phyloP scores from a whole-genome alignment of 2,329 filamentous ascomycete genomes.

The Achaetomium macrosporum region DNA sequence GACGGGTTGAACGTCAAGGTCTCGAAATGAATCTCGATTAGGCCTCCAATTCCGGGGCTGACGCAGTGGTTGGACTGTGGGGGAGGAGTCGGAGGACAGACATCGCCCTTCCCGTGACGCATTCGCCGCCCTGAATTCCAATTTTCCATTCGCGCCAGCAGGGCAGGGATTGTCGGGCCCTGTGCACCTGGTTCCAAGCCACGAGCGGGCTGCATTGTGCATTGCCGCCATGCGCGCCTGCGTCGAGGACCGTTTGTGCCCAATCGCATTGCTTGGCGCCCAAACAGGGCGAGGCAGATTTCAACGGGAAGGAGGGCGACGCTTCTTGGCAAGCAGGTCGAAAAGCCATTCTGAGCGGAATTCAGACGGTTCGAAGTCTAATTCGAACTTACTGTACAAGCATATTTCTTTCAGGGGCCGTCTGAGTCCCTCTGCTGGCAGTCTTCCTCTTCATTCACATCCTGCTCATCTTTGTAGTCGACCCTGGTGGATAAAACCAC shows the following conservation, averaged over 20 bases:
- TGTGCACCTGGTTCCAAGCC: neutral
- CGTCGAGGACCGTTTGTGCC: constrained; percentile 13
- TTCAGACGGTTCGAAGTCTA: neutral
- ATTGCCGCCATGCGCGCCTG: neutral
- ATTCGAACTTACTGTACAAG: neutral
- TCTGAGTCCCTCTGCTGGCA: neutral
- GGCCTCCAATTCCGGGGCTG: too few relatives aligned
- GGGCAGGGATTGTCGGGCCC: neutral
- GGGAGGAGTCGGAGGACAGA: too few relatives aligned
- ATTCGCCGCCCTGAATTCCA: neutral
- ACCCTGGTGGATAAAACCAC: neutral
- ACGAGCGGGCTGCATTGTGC: neutral
- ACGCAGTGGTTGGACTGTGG: too few relatives aligned
- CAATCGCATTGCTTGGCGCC: constrained; percentile 16
- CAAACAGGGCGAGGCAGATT: neutral
- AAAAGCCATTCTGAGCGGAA: too few relatives aligned
- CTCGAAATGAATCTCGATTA: too few relatives aligned
- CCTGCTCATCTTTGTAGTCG: neutral
- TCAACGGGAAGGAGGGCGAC: too few relatives aligned
- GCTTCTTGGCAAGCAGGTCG: neutral
- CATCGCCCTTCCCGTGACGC: too few relatives aligned
- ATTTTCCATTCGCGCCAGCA: neutral
- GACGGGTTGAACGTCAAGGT: too few relatives aligned
- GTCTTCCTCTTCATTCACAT: neutral
- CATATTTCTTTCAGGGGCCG: too few relatives aligned